Percentiles rank a stretch among this genome's conserved stretches.
Evolutionary conservation across 108 stramenopile genomes (phyloP).

Genomic region (Nitzschia inconspicua): DNA sequence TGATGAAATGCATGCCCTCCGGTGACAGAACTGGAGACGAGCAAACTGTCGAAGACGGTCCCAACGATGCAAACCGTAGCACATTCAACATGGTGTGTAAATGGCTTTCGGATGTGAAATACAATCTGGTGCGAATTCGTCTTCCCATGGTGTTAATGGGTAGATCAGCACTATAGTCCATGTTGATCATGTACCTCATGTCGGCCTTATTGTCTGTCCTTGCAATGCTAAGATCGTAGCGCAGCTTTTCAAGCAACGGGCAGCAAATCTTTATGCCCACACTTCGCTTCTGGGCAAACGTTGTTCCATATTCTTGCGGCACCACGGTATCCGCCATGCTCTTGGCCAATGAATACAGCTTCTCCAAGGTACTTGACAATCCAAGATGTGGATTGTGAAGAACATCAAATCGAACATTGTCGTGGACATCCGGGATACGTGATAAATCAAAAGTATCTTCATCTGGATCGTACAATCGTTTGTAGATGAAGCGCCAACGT

Average conservation of each 20-base stretch:
- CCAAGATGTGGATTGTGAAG: constrained; percentile 92
- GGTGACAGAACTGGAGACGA: constrained; percentile 43
- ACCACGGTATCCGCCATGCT: constrained; percentile 93
- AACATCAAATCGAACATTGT: constrained; percentile 82
- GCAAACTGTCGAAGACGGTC: neutral
- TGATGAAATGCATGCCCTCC: constrained; percentile 49
- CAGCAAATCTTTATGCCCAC: constrained; percentile 91
- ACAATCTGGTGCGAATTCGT: constrained; percentile 94
- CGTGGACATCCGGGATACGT: constrained; percentile 85
- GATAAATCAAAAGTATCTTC: constrained; percentile 87
- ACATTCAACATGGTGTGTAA: constrained; percentile 94
- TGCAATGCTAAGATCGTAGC: constrained; percentile 85
- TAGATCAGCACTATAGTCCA: constrained; percentile 87
- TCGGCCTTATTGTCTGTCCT: constrained; percentile 86
- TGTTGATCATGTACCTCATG: constrained; percentile 94
- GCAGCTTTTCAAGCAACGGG: constrained; percentile 94
- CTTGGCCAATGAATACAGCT: constrained; percentile 88
- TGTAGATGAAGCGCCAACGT: constrained; percentile 91
- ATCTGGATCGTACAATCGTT: constrained; percentile 83
- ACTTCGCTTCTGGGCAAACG: constrained; percentile 74
- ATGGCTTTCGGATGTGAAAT: constrained; percentile 97
- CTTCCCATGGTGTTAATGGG: constrained; percentile 95
- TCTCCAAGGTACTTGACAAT: constrained; percentile 67
- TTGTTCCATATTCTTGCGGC: constrained; percentile 97
- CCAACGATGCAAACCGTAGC: constrained; percentile 75